Evolutionary conservation across 2,329 filamentous ascomycete genomes (phyloP).

Genomic region (Mycosphaerella sp.): DNA sequence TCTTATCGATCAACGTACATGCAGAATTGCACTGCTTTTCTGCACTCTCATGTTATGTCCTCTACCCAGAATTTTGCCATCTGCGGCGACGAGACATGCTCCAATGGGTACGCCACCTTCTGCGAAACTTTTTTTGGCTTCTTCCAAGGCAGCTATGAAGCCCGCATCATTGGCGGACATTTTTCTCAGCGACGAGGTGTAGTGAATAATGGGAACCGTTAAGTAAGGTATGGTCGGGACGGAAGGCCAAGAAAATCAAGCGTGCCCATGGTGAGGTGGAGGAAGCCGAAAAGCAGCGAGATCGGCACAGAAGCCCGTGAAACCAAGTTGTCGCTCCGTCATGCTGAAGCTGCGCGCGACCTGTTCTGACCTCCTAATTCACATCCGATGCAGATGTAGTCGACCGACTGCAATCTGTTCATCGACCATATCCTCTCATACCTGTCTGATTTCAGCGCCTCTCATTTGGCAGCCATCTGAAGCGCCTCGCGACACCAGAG

Average conservation of each 20-base stretch:
- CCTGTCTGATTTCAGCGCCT: background rate
- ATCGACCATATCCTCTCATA: background rate
- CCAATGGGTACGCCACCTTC: constrained; percentile 55
- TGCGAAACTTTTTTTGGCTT: constrained; percentile 49
- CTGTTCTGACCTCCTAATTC: background rate
- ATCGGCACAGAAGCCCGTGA: no score
- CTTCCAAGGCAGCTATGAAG: constrained; percentile 53
- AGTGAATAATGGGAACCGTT: no score
- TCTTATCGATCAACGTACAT: constrained; percentile 44
- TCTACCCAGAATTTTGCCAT: constrained; percentile 63
- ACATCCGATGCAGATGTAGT: background rate
- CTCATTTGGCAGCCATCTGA: background rate
- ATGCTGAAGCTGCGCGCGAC: background rate
- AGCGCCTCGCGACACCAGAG: background rate
- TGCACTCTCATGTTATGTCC: constrained; percentile 73
- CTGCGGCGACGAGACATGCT: constrained; percentile 57
- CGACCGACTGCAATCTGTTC: background rate
- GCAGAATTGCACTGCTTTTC: constrained; percentile 62
- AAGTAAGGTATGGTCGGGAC: background rate
- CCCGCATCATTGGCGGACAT: constrained; percentile 41
- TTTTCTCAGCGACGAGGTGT: background rate
- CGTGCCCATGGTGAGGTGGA: no score
- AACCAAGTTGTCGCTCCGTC: background rate
- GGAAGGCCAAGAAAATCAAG: background rate
- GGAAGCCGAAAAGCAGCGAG: no score